These are phyloP conservation scores for Tagetes erecta DNA, from an alignment of 129 eudicot genomes.

Conservation along the genomic window DNA sequence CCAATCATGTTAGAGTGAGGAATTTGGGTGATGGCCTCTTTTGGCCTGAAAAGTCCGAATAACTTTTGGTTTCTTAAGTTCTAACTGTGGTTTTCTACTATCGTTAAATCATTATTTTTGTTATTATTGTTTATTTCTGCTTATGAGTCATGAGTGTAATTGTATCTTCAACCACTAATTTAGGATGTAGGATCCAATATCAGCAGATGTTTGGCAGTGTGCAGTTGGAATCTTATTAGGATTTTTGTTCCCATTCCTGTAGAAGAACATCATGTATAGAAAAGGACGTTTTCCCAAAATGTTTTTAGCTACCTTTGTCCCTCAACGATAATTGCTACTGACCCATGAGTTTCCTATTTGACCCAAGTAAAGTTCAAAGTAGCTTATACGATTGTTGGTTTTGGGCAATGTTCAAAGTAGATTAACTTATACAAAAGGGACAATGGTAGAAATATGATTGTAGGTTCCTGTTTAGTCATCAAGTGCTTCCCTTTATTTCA, in stretches of 20 bases:
- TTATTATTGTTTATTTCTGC: not conserved
- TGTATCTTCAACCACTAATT: constrained; percentile 2
- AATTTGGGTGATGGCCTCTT: not conserved
- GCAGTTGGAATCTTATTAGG: not conserved
- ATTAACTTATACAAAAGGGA: not conserved
- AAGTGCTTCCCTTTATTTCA: not conserved
- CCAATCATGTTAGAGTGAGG: not conserved
- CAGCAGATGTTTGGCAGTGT: not conserved
- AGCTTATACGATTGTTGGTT: constrained; percentile 1
- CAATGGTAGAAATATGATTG: not conserved
- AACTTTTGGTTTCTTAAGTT: not conserved
- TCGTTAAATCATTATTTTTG: not conserved
- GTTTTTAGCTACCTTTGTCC: not conserved
- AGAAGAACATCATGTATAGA: not conserved
- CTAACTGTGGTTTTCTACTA: not conserved
- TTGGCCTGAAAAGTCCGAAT: not conserved
- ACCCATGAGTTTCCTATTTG: not conserved
- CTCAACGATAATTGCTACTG: not conserved
- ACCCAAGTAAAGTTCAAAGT: too few relatives aligned
- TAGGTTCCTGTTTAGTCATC: not conserved
- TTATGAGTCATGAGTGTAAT: not conserved
- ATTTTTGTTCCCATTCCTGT: not conserved
- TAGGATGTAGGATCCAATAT: not conserved
- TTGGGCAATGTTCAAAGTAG: constrained; percentile 7
- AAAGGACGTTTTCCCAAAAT: not conserved